These are phyloP conservation scores for Colletotrichum liaoningense DNA, from an alignment of 2,329 filamentous ascomycete species.

Conservation along the genomic window DNA sequence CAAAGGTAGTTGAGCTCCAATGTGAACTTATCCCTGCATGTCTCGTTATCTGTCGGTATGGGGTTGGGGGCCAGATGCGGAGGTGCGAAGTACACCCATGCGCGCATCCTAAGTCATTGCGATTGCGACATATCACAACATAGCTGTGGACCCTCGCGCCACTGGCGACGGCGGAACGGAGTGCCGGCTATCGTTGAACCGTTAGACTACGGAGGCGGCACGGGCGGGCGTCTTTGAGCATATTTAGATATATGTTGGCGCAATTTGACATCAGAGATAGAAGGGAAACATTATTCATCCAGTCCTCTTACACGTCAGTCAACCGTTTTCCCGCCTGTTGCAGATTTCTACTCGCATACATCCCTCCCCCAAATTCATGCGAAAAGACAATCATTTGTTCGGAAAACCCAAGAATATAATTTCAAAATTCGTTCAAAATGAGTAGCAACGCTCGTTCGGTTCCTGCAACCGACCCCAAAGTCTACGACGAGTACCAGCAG, in stretches of 20 bases:
- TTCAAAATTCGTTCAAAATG: neutral
- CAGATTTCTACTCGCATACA: no score
- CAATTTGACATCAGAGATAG: neutral
- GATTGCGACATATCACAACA: constrained; percentile 35
- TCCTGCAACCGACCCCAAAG: constrained; percentile 47
- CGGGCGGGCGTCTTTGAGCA: neutral
- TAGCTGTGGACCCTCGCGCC: constrained; percentile 8
- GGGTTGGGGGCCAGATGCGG: neutral
- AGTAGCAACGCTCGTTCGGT: constrained; percentile 30
- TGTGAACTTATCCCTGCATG: constrained; percentile 9
- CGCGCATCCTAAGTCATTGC: neutral
- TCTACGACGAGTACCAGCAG: constrained; percentile 49
- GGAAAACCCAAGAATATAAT: neutral
- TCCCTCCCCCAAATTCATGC: no score
- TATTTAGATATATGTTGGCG: neutral
- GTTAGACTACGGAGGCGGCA: neutral
- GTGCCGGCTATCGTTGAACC: neutral
- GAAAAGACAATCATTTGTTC: neutral
- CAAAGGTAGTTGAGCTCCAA: neutral
- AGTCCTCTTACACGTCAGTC: no score
- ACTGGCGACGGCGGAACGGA: neutral
- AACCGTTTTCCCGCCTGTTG: neutral
- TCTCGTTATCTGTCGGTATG: neutral
- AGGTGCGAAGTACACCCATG: neutral
- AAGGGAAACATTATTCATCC: no score